Percentiles rank a stretch among this genome's conserved stretches.
Evolutionary conservation across 2,329 filamentous ascomycete species (phyloP).

Genomic region (Cordyceps militaris): DNA sequence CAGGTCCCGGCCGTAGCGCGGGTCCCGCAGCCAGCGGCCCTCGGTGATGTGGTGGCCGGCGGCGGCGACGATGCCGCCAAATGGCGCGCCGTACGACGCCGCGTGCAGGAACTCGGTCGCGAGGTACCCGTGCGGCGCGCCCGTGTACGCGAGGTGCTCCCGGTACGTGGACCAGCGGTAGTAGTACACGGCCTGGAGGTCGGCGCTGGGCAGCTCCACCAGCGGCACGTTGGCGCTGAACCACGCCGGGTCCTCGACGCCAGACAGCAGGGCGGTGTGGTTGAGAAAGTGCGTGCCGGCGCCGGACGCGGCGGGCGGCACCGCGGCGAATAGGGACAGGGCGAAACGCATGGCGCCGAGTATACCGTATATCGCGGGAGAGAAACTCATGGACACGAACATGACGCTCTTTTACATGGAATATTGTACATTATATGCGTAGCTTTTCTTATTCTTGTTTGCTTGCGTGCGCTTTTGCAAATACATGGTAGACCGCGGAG

Average conservation of each 20-base stretch:
- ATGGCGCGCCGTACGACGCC: constrained; percentile 20
- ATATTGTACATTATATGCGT: too few species aligned
- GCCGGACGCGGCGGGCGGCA: too few species aligned
- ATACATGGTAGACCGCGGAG: too few species aligned
- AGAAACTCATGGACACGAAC: too few species aligned
- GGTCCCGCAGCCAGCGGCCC: constrained; percentile 33
- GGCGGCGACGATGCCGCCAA: constrained; percentile 19
- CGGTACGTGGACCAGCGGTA: constrained; percentile 36
- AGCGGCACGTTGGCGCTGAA: constrained; percentile 34
- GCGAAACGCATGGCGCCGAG: too few species aligned
- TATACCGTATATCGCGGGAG: too few species aligned
- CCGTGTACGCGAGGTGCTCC: constrained; percentile 34
- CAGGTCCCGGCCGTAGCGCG: constrained; percentile 29
- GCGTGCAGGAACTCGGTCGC: constrained; percentile 38
- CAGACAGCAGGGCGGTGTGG: constrained; percentile 16
- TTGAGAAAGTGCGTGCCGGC: constrained; percentile 18
- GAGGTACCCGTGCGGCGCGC: constrained; percentile 33
- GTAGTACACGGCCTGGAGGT: constrained; percentile 39
- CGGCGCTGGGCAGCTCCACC: constrained; percentile 32
- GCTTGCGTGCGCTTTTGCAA: too few species aligned
- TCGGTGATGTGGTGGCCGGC: constrained; percentile 33
- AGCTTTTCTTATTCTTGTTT: too few species aligned
- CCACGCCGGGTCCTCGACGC: constrained; percentile 20
- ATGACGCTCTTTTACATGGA: too few species aligned
- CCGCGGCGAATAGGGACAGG: too few species aligned